A percentile compares a stretch with the other conserved stretches of the same genome.
phyloP scores from a whole-genome alignment of 345 rosid species.

The Sonneratia caseolaris region DNA sequence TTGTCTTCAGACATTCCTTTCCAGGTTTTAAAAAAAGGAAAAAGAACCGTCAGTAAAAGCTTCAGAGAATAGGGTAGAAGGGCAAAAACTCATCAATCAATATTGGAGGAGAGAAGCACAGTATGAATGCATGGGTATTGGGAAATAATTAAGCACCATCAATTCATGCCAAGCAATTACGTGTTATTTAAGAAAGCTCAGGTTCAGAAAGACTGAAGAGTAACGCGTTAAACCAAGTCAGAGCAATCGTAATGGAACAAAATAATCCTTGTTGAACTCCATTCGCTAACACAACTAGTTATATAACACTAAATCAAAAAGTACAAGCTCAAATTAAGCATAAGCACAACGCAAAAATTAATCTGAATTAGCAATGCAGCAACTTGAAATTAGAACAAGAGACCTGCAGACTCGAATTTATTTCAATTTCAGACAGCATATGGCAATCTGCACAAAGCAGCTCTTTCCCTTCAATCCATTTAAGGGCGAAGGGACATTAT shows the following conservation, averaged over 20 bases:
- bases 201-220: background rate
- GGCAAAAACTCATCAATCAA: slow-evolving; percentile 11
- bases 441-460: too few species aligned
- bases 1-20: slow-evolving; percentile 25
- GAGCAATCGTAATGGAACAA: background rate
- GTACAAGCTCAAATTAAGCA: background rate
- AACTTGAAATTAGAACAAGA: background rate
- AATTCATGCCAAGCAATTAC: background rate
- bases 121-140: background rate
- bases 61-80: slow-evolving; percentile 9
- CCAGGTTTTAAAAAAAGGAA: background rate
- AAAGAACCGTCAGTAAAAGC: background rate
- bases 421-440: background rate
- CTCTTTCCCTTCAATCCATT: too few species aligned
- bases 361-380: background rate
- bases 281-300: background rate
- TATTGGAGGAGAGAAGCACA: background rate
- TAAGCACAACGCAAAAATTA: background rate
- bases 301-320: background rate
- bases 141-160: background rate
- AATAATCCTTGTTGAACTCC: background rate
- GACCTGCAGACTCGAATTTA: background rate
- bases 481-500: too few species aligned
- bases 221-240: background rate
- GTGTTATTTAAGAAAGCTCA: background rate